phyloP scores from a whole-genome alignment of 805 yeast genomes.

The Phaffomyces thermotolerans region DNA sequence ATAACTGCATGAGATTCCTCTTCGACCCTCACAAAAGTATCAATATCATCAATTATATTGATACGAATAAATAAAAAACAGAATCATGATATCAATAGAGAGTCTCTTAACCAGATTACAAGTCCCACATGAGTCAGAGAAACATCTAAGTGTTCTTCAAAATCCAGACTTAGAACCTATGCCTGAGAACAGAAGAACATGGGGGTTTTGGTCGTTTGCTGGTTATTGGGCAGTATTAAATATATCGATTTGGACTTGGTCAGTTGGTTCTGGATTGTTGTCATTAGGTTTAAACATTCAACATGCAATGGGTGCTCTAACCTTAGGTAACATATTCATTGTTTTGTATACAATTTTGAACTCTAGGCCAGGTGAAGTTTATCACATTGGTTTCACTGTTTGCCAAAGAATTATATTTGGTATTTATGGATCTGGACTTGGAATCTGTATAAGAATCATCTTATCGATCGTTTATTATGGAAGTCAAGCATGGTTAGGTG shows the following conservation, averaged over 20 bases:
- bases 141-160: slow-evolving; percentile 17
- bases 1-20: not conserved
- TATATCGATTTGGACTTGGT: slow-evolving; percentile 30
- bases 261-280: slow-evolving; percentile 32
- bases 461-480: slow-evolving; percentile 37
- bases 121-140: slow-evolving; percentile 20
- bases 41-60: no score
- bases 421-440: slow-evolving; percentile 32
- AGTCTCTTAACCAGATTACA: slow-evolving; percentile 11
- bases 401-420: slow-evolving; percentile 34
- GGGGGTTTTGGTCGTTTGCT: slow-evolving; percentile 30
- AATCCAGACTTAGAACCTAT: slow-evolving; percentile 35
- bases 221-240: slow-evolving; percentile 31
- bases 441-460: slow-evolving; percentile 32
- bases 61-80: no score
- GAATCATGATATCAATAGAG: not conserved
- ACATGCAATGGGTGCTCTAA: slow-evolving; percentile 34
- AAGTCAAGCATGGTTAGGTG: slow-evolving; percentile 38
- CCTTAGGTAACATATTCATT: slow-evolving; percentile 32
- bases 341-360: slow-evolving; percentile 29
- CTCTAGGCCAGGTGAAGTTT: slow-evolving; percentile 34
- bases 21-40: not conserved
- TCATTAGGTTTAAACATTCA: slow-evolving; percentile 32
- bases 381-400: slow-evolving; percentile 33
- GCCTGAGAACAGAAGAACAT: slow-evolving; percentile 29